These are phyloP conservation scores for Coprinellus aureogranulatus DNA, from an alignment of 768 basidiomycete genomes.

Conservation along the genomic window DNA sequence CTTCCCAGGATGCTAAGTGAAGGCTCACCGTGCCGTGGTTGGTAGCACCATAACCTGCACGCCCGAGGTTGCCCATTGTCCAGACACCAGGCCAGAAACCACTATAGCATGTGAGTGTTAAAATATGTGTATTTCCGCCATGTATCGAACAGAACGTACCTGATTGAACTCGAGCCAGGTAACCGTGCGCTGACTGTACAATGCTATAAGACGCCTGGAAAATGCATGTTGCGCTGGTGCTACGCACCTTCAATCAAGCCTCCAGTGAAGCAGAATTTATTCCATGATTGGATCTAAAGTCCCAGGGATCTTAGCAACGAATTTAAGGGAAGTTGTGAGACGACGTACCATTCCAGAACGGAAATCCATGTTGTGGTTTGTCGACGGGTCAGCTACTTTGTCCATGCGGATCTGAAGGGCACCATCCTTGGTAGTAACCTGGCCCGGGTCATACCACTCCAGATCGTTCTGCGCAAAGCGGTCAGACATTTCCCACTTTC, in stretches of 20 bases:
- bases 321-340: slow-evolving; percentile 7
- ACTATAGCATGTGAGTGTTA: too few relatives aligned
- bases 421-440: slow-evolving; percentile 64
- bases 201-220: too few relatives aligned
- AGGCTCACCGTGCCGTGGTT: slow-evolving; percentile 64
- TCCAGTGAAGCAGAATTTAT: slow-evolving; percentile 75
- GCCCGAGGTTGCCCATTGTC: slow-evolving; percentile 71
- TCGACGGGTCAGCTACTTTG: slow-evolving; percentile 31
- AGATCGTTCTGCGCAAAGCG: slow-evolving; percentile 61
- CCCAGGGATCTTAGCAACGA: not conserved
- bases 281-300: slow-evolving; percentile 48
- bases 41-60: slow-evolving; percentile 87
- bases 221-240: too few relatives aligned
- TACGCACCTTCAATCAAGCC: slow-evolving; percentile 67
- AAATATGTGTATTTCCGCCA: too few relatives aligned
- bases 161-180: slow-evolving; percentile 57
- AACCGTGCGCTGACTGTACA: too few relatives aligned
- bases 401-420: slow-evolving; percentile 69
- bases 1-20: slow-evolving; percentile 15
- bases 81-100: slow-evolving; percentile 85
- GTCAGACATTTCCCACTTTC: too few relatives aligned
- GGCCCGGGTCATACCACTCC: slow-evolving; percentile 76
- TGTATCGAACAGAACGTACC: too few relatives aligned
- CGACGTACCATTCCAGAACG: slow-evolving; percentile 43
- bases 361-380: slow-evolving; percentile 73